Evolutionary conservation across 768 basidiomycete species (phyloP), one percentile per base, ranked within the genome.

Genomic region (Pholiota conissans): DNA sequence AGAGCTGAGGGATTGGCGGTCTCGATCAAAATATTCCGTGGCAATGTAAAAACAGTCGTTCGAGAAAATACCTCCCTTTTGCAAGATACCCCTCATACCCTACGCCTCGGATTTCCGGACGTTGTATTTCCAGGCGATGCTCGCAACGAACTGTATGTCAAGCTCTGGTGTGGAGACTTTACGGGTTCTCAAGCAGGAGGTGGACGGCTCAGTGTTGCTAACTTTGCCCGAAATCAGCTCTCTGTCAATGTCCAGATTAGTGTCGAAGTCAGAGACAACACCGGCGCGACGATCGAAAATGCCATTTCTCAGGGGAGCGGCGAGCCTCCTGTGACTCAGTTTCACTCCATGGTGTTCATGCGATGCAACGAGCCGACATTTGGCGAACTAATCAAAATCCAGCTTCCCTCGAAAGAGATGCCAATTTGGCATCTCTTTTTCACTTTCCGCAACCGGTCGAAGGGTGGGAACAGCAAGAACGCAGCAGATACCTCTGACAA

Each of bases 111-210:
- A 28, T 98, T 98, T 69, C 91, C 96, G 0, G 96, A 98, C 63
- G 95, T 97, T 6, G 95, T 96, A 8, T 95, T 95, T 67, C 95
- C 95, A 3, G 92, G 91, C 6, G 90, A 92, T 60, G 74, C 85
- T n/a, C 86, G 96, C 14, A 98, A 98, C 66, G 96, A 98, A 62
- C 79, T 98, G 11, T 98, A 98, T 71, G 83, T 98, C 76, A 97
- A 97, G 71, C 82, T 98, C 0, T 98, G 95, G 95, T 89, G 87
- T 55, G 96, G 93, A 35, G 90, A 94, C 61, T 98, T 98, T 68
- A 73, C 79, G 2, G 74, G 83, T 0, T 77, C 82, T 3, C 81
- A 83, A 58, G 72, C 70, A 39, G 73, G 74, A 26, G 73, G 76
- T 40, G 77, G 77, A 24, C 78, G 85, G 37, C 71, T 87, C 3